Conservation (phyloP, 768 basidiomycete genomes). For the Kwoniella heveanensis region DNA sequence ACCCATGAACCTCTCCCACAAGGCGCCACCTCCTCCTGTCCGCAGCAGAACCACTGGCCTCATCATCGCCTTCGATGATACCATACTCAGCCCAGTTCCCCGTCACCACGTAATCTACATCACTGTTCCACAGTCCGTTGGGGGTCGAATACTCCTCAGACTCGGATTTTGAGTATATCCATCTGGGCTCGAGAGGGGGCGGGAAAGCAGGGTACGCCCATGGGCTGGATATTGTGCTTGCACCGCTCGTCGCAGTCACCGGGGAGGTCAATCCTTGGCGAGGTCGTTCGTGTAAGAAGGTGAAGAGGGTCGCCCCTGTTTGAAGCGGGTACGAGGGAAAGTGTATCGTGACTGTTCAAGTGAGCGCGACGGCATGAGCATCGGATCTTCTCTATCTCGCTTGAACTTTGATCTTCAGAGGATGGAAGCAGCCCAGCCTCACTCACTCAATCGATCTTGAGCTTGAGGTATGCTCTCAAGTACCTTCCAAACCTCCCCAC, state of each 20-base stretch:
- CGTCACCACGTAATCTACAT: slow-evolving; percentile 40
- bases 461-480: slow-evolving; percentile 61
- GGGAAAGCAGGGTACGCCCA: slow-evolving; percentile 12
- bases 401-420: too few relatives aligned
- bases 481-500: slow-evolving; percentile 68
- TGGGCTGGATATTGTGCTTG: not conserved
- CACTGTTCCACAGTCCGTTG: slow-evolving; percentile 20
- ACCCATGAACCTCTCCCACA: slow-evolving; percentile 28
- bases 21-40: slow-evolving; percentile 30
- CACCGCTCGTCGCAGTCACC: not conserved
- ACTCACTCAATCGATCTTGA: slow-evolving; percentile 19
- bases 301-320: slow-evolving; percentile 86
- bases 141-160: slow-evolving; percentile 26
- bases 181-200: slow-evolving; percentile 46
- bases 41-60: slow-evolving; percentile 5
- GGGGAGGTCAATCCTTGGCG: not conserved
- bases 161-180: slow-evolving; percentile 86
- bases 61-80: slow-evolving; percentile 5
- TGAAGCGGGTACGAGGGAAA: slow-evolving; percentile 85
- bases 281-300: slow-evolving; percentile 57
- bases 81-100: slow-evolving; percentile 25
- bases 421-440: too few relatives aligned
- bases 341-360: slow-evolving; percentile 59
- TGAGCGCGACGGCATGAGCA: too few relatives aligned
- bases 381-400: too few relatives aligned